Base-by-base conservation (phyloP, 768 basidiomycete species). In the Tylopilus felleus region DNA sequence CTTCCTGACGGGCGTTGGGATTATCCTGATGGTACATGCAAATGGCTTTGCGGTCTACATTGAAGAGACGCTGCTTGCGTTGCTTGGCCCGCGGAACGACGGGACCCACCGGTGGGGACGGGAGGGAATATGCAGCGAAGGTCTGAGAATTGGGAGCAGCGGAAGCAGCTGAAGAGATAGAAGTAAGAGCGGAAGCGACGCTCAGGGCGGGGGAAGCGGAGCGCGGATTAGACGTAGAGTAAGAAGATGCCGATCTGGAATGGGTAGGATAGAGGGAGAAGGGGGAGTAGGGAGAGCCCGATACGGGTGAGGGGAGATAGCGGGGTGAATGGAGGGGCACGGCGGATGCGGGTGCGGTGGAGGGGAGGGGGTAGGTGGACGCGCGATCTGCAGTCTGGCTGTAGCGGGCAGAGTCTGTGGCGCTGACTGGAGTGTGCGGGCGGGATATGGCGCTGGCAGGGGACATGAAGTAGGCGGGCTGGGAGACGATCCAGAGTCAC, bases 1-100 rank as follows among this genome's bases (percentile, higher is more conserved):
- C 89, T 64, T 93, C 90, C 69, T 95, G 93, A 54, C 88, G 81
- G 19, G 81, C 76, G 49, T 80, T 80, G 0, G 86, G 88, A 63
- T 90, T 74, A 4, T 82, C 72, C 49, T 76, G 71, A 55, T 84
- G 81, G 66, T 82, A 86, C 13, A 76, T 51, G 62, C 92, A 93
- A 52, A 95, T 93, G 16, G 77, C 75, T 65, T 84, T 86, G 59
- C 89, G 83, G 64, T 91, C 86, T 27, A 78, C 74, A 65, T 87
- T 87, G 64, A 81, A 83, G 40, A 95, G 82, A 47, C 87, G 83
- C 63, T 83, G 80, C 68, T 91, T 91, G 60, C 78, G 79, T 51
- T 85, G 81, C 61, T 86, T 83, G 47, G 70, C 66, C 28, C 72
- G 71, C 43, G 69, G 64, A 5, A 65, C 63, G 60, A 64, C 69